phyloP scores from a whole-genome alignment of 2,329 filamentous ascomycete species.

The Byssothecium circinans region DNA sequence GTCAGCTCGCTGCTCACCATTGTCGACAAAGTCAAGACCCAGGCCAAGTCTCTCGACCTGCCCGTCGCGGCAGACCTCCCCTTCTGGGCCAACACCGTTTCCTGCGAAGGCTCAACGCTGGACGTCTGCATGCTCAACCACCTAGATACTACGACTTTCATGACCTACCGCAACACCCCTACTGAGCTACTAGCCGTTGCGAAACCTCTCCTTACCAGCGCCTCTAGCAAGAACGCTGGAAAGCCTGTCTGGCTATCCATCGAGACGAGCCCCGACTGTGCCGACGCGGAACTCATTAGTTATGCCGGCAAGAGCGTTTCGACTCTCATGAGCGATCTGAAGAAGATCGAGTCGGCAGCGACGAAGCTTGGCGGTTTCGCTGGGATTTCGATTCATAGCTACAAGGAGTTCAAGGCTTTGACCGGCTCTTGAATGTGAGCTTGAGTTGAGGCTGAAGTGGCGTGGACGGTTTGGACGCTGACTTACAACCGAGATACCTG shows the following conservation, averaged over 20 bases:
- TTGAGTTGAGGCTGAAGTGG: too few relatives aligned
- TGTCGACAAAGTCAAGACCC: conserved; percentile 1
- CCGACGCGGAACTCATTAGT: conserved; percentile 8
- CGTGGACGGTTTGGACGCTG: too few relatives aligned
- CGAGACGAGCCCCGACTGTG: conserved; percentile 6
- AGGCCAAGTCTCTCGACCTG: conserved; percentile 2
- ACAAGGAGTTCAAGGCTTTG: conserved; percentile 5
- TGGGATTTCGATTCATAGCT: conserved; percentile 12
- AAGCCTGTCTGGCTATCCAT: conserved; percentile 10
- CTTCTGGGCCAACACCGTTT: conserved; percentile 12
- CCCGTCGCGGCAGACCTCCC: conserved; percentile 11
- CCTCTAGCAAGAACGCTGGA: neutral
- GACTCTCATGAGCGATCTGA: conserved; percentile 6
- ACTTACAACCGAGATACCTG: too few relatives aligned
- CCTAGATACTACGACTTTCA: conserved; percentile 11
- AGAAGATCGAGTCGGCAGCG: conserved; percentile 2
- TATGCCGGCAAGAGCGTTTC: conserved; percentile 10
- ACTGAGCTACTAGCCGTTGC: conserved; percentile 7
- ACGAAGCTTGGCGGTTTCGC: conserved; percentile 3
- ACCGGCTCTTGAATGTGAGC: too few relatives aligned
- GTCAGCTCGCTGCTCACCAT: conserved; percentile 5
- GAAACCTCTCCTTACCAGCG: conserved; percentile 3
- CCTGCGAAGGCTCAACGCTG: conserved; percentile 8
- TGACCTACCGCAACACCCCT: conserved; percentile 13
- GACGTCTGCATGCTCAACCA: conserved; percentile 8